Base-by-base conservation (phyloP, 2,329 filamentous ascomycete genomes). In the Clonostachys byssicola region DNA sequence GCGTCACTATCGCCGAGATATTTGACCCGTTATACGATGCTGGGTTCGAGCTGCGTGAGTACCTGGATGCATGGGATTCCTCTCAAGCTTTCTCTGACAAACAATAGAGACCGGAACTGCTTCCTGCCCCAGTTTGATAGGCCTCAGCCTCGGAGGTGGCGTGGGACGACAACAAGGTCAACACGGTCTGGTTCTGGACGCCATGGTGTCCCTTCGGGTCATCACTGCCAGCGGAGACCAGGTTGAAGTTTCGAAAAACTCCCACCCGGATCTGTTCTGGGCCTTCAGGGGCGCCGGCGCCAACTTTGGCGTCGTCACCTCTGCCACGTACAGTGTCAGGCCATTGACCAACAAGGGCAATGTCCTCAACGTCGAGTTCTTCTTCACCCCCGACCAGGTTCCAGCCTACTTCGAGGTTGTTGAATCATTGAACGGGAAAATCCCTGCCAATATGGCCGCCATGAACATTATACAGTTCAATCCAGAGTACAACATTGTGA, bases 81-180 rank as follows among this genome's bases (percentile, higher is more conserved):
- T 12, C 41, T 12, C 10, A 36, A 10, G n/a, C 10, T 36, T n/a
- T 36, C 34, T 36, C 10, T 36, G 34, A 10, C 10, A n/a, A 36
- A n/a, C 10, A 36, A 36, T 36, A 36, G n/a, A 36, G 10, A 36
- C 18, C 16, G 40, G 12, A 12, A 10, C 13, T 9, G 40, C 18
- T 12, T 44, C 16, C 12, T 30, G 42, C 12, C 47, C 45, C 45
- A 39, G 44, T 33, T 47, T 46, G 34, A n/a, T 36, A 78, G 75
- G 51, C 72, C 14, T 40, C 7, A 10, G 62, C 0, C 68, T 81
- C 1, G 77, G 78, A 7, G 79, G 78, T 46, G 77, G 79, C 6
- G 70, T 75, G 55, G 76, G 77, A 33, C 66, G 65, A 58, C 66
- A 75, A 7, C 71, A 77, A 54, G 74, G 77, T 1, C 64, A 65